Evolutionary conservation across 495 filamentous ascomycete species (phyloP), one percentile per base, ranked within the genome.

Genomic region (Rostrohypoxylon terebratum): DNA sequence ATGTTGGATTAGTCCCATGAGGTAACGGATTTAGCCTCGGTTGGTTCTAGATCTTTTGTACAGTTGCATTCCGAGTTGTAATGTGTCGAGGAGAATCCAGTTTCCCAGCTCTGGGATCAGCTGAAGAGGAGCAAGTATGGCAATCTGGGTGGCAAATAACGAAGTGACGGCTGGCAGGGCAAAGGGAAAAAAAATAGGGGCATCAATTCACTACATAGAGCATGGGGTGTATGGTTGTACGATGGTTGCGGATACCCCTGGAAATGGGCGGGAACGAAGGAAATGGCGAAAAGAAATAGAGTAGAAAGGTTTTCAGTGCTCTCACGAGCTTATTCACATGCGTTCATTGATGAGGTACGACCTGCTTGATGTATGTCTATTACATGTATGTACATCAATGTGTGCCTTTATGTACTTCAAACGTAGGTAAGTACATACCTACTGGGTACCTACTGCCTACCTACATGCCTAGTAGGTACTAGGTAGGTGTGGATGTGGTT

Each of bases 201-300:
- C 65, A 78, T 58, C 71, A 58, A 54, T 63, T 61, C 23, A 68
- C 66, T 70, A 28, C 28, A 28, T 28, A 62, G 60, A 63, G 66
- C 59, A 66, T 71, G 62, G 62, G 68, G 66, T 66, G 76, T 71
- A 75, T 66, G 76, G 74, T 63, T 78, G 74, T 77, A 78, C 60
- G 71, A 78, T 75, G 69, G 63, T 74, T 78, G 55, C 66, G 69
- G 66, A 78, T 78, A 78, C 76, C 76, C 76, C 63, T 72, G 68
- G 71, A 66, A 54, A 45, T 58, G 6, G 53, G 59, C 69, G 66
- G 68, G 48, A 47, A 71, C 54, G 71, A 63, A 63, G 54, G 70
- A 60, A 65, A 66, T 23, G 63, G 65, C 6, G 18, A 69, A 69
- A 63, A 61, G 21, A 68, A 48, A 75, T 71, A 68, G 69, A 72